These are phyloP conservation scores for Grifola frondosa DNA, from an alignment of 1,284 basidiomycete genomes.

Conservation along the genomic window DNA sequence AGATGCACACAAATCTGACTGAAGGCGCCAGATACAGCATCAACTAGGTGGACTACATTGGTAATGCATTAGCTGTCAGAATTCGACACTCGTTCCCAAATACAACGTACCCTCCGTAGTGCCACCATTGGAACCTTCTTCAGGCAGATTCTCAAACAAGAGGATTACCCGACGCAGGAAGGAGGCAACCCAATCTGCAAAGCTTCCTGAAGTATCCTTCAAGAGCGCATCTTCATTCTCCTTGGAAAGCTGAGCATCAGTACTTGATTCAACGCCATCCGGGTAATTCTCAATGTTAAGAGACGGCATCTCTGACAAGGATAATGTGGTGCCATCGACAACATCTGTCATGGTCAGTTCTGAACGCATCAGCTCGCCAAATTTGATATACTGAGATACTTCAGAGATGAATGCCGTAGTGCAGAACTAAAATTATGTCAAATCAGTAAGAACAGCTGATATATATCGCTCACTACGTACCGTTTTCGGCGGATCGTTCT, in stretches of 20 bases:
- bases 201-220: slow-evolving; percentile 60
- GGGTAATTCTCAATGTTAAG: slow-evolving; percentile 22
- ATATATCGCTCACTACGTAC: slow-evolving; percentile 43
- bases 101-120: slow-evolving; percentile 54
- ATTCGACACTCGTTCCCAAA: neutral
- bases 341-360: slow-evolving; percentile 27
- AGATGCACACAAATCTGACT: slow-evolving; percentile 82
- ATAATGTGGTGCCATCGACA: slow-evolving; percentile 15
- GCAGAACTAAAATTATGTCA: slow-evolving; percentile 46
- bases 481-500: slow-evolving; percentile 92
- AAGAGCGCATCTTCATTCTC: slow-evolving; percentile 63
- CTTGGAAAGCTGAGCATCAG: slow-evolving; percentile 42
- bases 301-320: slow-evolving; percentile 1
- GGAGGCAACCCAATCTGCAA: slow-evolving; percentile 81
- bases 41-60: slow-evolving; percentile 65
- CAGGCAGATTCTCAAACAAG: slow-evolving; percentile 85
- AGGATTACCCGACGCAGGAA: slow-evolving; percentile 83
- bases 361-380: slow-evolving; percentile 68
- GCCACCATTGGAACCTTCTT: slow-evolving; percentile 65
- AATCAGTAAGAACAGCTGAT: slow-evolving; percentile 4
- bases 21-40: slow-evolving; percentile 67
- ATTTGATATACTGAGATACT: slow-evolving; percentile 79
- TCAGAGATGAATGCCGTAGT: slow-evolving; percentile 78
- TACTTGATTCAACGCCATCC: slow-evolving; percentile 32
- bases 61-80: too few relatives aligned